Base-by-base conservation (phyloP, 2,329 filamentous ascomycete genomes). In the Tympanopsis confertula region DNA sequence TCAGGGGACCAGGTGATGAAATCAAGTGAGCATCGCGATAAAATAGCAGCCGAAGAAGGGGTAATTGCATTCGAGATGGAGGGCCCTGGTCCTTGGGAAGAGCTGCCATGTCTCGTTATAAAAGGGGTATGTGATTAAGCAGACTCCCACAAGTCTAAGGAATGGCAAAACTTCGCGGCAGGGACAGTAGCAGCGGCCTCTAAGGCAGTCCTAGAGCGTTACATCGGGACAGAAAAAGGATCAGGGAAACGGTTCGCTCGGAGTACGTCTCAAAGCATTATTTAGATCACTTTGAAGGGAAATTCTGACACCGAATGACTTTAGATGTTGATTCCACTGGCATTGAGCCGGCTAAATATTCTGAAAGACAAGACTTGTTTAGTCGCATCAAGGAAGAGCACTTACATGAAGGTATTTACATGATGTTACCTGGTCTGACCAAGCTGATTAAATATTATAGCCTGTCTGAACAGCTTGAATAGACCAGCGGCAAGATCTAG, bases 1-100 rank as follows among this genome's bases (percentile, higher is more conserved):
- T 54, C 52, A 5, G 53, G 43, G 19, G 46, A 57, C 36, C 38
- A 42, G 13, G 51, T 58, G 5, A 52, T 59, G 41, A 53, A 52
- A 20, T 45, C 48, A 18, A 47, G 46, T 17, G 22, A 35, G 5
- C 39, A 43, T 13, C 43, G 56, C 30, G 55, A 58, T 38, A 13
- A 37, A 2, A 38, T 53, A 36, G 43, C 49, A 15, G 20, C 35
- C 13, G 15, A 20, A 20, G 36, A 38, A 4, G 15, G 18, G 2
- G 14, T 38, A 13, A 41, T 41, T 26, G 39, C 29, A 13, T 38
- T 41, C 13, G 39, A 41, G 17, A 41, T 41, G 39, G 39, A 41
- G 18, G 39, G 36, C 5, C 28, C 36, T 10, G 39, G 39, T 2
- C 13, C 35, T 3, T 42, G 30, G 30, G 30, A 18, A 5, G 15